Evolutionary conservation across 805 yeast species (phyloP).

Genomic region (Kodamaea laetipori): DNA sequence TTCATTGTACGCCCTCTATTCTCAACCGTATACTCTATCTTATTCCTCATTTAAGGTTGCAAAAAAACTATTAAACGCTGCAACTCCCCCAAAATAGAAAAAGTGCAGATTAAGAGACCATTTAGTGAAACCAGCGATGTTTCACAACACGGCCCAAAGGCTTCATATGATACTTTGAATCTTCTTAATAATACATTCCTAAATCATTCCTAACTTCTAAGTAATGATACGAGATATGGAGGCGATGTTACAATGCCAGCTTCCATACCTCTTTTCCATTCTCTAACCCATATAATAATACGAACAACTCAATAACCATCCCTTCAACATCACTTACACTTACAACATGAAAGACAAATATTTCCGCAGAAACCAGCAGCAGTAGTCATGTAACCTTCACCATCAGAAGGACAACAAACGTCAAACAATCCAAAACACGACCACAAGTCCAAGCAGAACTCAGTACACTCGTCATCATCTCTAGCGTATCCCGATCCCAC

Average conservation of each 20-base stretch:
- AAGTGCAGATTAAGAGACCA: too few species aligned
- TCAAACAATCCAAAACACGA: slow-evolving; percentile 44
- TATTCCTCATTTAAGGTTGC: slow-evolving; percentile 6
- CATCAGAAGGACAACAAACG: slow-evolving; percentile 42
- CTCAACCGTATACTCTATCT: slow-evolving; percentile 2
- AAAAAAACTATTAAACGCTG: slow-evolving; percentile 2
- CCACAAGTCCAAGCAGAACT: slow-evolving; percentile 40
- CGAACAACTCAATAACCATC: background rate
- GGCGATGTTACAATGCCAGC: background rate
- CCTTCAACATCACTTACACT: slow-evolving; percentile 26
- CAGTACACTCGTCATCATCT: slow-evolving; percentile 43
- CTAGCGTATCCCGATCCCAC: slow-evolving; percentile 38
- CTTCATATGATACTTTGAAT: too few species aligned
- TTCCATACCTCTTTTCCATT: background rate
- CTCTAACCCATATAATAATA: background rate
- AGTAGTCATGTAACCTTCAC: slow-evolving; percentile 42
- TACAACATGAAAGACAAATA: slow-evolving; percentile 35
- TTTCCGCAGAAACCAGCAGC: slow-evolving; percentile 41
- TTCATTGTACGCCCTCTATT: background rate
- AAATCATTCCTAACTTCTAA: background rate
- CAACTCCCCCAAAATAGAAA: too few species aligned
- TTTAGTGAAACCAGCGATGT: too few species aligned
- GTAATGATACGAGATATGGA: too few species aligned
- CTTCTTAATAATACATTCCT: too few species aligned
- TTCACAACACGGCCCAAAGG: too few species aligned